Percentiles rank a stretch among this genome's conserved stretches.
Conservation (phyloP, 331 rosid genomes). For the Quercus tomentella region DNA sequence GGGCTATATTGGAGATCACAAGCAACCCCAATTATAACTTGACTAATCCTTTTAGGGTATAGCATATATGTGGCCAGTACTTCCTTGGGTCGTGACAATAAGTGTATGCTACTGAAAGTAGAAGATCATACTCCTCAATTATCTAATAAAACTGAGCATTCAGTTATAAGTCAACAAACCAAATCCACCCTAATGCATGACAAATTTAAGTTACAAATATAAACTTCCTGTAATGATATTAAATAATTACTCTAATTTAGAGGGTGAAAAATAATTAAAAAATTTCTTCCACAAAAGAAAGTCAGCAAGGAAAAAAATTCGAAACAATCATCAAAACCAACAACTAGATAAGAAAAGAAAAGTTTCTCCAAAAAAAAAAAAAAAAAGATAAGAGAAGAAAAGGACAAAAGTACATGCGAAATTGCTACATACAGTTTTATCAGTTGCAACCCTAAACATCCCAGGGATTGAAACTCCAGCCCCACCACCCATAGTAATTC, state of each 20-base stretch:
- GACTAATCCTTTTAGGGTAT: too few species aligned
- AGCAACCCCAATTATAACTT: too few species aligned
- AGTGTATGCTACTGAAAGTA: not conserved
- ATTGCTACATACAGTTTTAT: too few species aligned
- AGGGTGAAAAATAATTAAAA: not conserved
- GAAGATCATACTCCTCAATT: not conserved
- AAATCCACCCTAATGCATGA: too few species aligned
- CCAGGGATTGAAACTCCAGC: conserved; percentile 93
- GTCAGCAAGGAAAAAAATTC: not conserved
- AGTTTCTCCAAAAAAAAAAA: too few species aligned
- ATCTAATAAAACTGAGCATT: not conserved
- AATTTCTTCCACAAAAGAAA: not conserved
- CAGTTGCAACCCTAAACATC: conserved; percentile 40
- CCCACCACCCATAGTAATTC: conserved; percentile 97
- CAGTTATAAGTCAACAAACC: too few species aligned
- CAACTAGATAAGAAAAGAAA: not conserved
- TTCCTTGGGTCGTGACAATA: not conserved
- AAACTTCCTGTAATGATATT: not conserved
- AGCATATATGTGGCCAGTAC: too few species aligned
- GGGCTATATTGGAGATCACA: too few species aligned
- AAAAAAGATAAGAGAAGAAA: not conserved
- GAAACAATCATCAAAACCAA: not conserved
- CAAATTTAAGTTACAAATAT: not conserved
- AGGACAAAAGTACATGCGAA: too few species aligned
- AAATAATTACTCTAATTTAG: not conserved